These are phyloP conservation scores for Ceratocystis cacaofunesta DNA, from an alignment of 2,329 filamentous ascomycete species.

Conservation along the genomic window DNA sequence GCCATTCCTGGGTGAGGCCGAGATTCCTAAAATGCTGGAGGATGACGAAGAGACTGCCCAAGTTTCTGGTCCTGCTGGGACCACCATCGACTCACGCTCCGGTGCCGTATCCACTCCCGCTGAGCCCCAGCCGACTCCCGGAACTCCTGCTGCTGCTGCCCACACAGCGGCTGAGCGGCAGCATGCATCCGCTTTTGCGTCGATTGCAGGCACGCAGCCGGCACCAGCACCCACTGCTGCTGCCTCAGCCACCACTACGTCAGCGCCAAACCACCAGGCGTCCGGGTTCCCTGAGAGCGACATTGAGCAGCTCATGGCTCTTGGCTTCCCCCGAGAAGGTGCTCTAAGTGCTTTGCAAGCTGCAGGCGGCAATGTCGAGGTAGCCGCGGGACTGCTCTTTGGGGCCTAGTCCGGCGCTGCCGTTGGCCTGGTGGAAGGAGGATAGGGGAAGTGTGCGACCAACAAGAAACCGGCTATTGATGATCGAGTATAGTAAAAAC, in stretches of 20 bases:
- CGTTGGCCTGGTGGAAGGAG: neutral
- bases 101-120: slow-evolving; percentile 46
- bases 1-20: slow-evolving; percentile 77
- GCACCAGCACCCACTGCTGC: slow-evolving; percentile 19
- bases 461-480: neutral
- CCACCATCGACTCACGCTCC: slow-evolving; percentile 67
- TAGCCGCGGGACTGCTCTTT: slow-evolving; percentile 70
- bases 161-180: neutral
- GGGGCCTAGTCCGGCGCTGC: slow-evolving; percentile 26
- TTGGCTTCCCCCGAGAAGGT: slow-evolving; percentile 63
- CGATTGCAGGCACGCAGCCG: slow-evolving; percentile 10
- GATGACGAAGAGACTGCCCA: slow-evolving; percentile 60
- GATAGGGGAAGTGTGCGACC: neutral
- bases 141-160: slow-evolving; percentile 15
- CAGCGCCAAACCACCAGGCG: slow-evolving; percentile 20
- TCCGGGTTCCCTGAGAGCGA: slow-evolving; percentile 43
- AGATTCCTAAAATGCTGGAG: slow-evolving; percentile 79
- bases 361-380: slow-evolving; percentile 72
- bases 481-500: neutral
- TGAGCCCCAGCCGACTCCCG: slow-evolving; percentile 20
- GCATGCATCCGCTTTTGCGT: slow-evolving; percentile 19
- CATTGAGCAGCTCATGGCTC: slow-evolving; percentile 58
- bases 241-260: slow-evolving; percentile 17
- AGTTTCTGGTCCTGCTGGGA: slow-evolving; percentile 74
- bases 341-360: slow-evolving; percentile 71